These are phyloP conservation scores for Russula foetens DNA, from an alignment of 768 basidiomycete genomes.

Conservation along the genomic window DNA sequence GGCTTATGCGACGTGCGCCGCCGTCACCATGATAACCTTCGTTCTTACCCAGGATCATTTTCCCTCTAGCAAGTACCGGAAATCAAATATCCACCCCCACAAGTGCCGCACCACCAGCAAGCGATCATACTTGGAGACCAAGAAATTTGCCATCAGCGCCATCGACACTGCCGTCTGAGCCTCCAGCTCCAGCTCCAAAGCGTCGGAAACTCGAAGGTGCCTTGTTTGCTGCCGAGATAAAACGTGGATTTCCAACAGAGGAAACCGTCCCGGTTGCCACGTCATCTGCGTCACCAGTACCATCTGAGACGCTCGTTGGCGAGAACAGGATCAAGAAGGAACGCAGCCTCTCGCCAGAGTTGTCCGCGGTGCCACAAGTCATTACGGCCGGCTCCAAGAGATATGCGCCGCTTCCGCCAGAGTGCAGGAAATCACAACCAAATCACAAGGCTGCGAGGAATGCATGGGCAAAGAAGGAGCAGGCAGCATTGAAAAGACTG, in stretches of 20 bases:
- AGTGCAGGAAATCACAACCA: constrained; percentile 5
- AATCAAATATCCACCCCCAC: neutral
- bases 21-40: neutral
- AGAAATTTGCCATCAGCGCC: neutral
- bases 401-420: constrained; percentile 13
- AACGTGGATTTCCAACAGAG: neutral
- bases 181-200: neutral
- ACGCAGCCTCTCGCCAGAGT: constrained; percentile 12
- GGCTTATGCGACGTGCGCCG: neutral
- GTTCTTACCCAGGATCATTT: neutral
- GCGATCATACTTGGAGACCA: neutral
- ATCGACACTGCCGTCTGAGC: neutral
- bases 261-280: neutral
- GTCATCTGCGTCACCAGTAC: neutral
- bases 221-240: neutral
- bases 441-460: constrained; percentile 7
- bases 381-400: constrained; percentile 14
- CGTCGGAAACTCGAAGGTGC: neutral
- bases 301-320: constrained; percentile 8
- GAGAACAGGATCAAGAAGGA: constrained; percentile 9
- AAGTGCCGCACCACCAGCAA: neutral
- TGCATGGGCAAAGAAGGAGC: constrained; percentile 13
- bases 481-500: constrained; percentile 2
- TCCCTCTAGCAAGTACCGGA: neutral
- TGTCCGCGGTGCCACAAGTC: neutral